phyloP scores from a whole-genome alignment of 164 flowering plant species.

The Amborella trichopoda region DNA sequence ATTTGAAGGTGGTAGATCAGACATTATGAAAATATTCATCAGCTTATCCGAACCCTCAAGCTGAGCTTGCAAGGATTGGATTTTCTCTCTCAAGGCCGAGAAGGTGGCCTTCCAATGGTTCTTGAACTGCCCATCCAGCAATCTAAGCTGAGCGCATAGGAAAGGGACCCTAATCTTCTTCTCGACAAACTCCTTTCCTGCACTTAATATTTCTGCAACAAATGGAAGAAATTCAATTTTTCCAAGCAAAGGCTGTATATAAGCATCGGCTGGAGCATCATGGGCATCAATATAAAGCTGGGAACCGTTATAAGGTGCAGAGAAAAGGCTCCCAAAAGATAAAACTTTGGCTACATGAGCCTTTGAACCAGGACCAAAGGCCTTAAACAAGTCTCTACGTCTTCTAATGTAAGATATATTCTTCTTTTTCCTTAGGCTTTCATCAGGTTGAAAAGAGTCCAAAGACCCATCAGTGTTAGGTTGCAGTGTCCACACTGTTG shows the following conservation, averaged over 20 bases:
- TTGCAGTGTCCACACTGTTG: constrained; percentile 82
- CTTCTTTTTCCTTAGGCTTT: constrained; percentile 57
- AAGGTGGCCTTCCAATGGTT: constrained; percentile 83
- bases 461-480: constrained; percentile 31
- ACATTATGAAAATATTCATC: constrained; percentile 72
- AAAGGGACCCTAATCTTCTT: constrained; percentile 57
- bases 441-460: constrained; percentile 86
- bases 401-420: constrained; percentile 52
- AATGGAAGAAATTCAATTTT: constrained; percentile 65
- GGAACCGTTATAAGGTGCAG: constrained; percentile 69
- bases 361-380: constrained; percentile 65
- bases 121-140: constrained; percentile 97
- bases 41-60: constrained; percentile 24
- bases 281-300: constrained; percentile 74
- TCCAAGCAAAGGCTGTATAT: constrained; percentile 41
- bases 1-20: constrained; percentile 79
- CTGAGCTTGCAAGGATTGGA: constrained; percentile 25
- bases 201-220: constrained; percentile 52
- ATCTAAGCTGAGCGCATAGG: constrained; percentile 84
- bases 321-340: constrained; percentile 87
- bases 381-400: constrained; percentile 51
- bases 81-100: constrained; percentile 33
- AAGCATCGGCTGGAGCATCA: constrained; percentile 38
- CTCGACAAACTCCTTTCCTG: constrained; percentile 47
- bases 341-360: constrained; percentile 54